Conservation (phyloP, 495 filamentous ascomycete species). For the Penicillium roqueforti region DNA sequence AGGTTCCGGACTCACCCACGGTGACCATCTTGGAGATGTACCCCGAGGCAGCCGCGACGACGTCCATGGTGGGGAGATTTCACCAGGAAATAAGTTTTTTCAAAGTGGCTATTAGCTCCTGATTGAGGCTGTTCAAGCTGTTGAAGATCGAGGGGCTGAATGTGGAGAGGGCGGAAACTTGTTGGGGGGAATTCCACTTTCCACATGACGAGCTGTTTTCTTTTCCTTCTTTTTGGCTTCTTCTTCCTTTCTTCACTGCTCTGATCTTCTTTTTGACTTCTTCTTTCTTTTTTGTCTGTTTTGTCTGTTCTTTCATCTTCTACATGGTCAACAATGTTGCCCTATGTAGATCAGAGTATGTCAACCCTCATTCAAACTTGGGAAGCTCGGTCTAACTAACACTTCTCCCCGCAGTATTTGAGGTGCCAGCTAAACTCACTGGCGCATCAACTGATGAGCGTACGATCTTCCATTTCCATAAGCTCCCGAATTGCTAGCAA, state of each 20-base stretch:
- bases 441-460: constrained; percentile 85
- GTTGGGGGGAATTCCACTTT: constrained; percentile 23
- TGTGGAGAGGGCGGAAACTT: constrained; percentile 25
- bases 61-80: constrained; percentile 63
- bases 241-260: background rate
- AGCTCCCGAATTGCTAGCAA: background rate
- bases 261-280: background rate
- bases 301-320: too few relatives aligned
- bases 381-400: constrained; percentile 26
- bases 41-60: constrained; percentile 84
- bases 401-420: constrained; percentile 59
- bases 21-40: constrained; percentile 98
- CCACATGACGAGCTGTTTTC: constrained; percentile 28
- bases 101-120: background rate
- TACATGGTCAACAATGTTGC: constrained; percentile 65
- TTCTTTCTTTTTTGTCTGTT: constrained; percentile 50
- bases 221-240: constrained; percentile 10
- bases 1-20: constrained; percentile 69
- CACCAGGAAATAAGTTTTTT: constrained; percentile 8
- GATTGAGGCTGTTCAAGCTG: background rate
- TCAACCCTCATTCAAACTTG: constrained; percentile 7
- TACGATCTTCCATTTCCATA: constrained; percentile 39
- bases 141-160: constrained; percentile 9
- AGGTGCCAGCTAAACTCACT: constrained; percentile 56
- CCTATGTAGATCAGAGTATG: constrained; percentile 79